These are phyloP conservation scores for Fraxinus anomala DNA, from an alignment of 257 asterid species.

Conservation along the genomic window DNA sequence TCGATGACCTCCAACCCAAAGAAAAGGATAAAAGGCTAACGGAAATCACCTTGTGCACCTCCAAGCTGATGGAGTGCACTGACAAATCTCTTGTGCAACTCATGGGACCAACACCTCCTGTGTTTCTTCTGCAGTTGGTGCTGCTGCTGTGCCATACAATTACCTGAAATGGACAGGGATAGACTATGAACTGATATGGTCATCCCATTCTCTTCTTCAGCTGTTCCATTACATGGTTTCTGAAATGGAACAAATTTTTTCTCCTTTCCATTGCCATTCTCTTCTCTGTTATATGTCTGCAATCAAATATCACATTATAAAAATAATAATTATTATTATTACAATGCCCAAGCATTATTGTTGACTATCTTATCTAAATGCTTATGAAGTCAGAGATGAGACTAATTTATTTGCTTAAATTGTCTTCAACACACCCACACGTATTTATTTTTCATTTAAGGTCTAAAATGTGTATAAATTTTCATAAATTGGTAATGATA, in stretches of 20 bases:
- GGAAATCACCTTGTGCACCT: constrained; percentile 11
- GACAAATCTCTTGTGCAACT: constrained; percentile 14
- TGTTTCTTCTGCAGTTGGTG: constrained; percentile 22
- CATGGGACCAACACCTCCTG: constrained; percentile 22
- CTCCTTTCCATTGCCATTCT: constrained; percentile 11
- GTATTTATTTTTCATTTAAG: background rate
- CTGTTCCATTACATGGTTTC: constrained; percentile 18
- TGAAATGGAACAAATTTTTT: constrained; percentile 36
- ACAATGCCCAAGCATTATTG: background rate
- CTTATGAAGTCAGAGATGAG: background rate
- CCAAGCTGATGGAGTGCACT: constrained; percentile 15
- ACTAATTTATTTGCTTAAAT: background rate
- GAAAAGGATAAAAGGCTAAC: background rate
- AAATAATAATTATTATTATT: background rate
- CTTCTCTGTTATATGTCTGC: constrained; percentile 37
- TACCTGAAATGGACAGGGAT: constrained; percentile 31
- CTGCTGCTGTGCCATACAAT: constrained; percentile 10
- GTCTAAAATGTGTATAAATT: background rate
- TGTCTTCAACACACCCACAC: background rate
- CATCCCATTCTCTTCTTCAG: background rate
- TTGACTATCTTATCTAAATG: background rate
- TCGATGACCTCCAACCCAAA: background rate
- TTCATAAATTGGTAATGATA: background rate
- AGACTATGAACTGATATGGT: constrained; percentile 23
- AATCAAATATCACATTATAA: background rate